Conservation (phyloP, 495 filamentous ascomycete species). For the Pseudevernia furfuracea region DNA sequence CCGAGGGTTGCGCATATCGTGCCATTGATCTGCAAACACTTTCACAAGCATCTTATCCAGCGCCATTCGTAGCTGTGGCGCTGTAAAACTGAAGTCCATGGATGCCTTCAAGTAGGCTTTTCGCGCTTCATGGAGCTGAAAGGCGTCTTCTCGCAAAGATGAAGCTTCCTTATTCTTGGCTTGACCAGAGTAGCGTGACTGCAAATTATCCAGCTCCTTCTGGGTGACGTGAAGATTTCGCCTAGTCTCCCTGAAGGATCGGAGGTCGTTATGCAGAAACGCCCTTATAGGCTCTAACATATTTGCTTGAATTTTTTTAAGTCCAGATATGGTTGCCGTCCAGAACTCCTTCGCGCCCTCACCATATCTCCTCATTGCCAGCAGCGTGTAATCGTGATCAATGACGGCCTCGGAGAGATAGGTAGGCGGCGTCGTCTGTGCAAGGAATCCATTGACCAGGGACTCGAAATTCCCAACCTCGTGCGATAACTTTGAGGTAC, state of each 20-base stretch:
- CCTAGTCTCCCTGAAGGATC: conserved; percentile 66
- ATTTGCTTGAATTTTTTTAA: conserved; percentile 64
- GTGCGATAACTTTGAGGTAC: conserved; percentile 65
- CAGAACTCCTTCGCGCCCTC: conserved; percentile 83
- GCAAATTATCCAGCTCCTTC: conserved; percentile 68
- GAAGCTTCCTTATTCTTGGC: conserved; percentile 91
- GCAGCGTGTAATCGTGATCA: conserved; percentile 89
- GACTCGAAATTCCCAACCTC: conserved; percentile 66
- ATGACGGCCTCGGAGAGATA: conserved; percentile 69
- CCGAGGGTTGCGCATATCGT: conserved; percentile 63
- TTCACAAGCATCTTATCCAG: conserved; percentile 81
- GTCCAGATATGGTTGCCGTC: conserved; percentile 59
- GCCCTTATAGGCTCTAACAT: conserved; percentile 72
- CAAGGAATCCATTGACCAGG: conserved; percentile 63
- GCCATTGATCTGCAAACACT: conserved; percentile 77
- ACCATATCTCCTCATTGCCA: conserved; percentile 74
- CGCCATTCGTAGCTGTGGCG: conserved; percentile 69
- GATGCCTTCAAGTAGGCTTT: conserved; percentile 86
- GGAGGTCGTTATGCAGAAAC: conserved; percentile 69
- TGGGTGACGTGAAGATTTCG: conserved; percentile 70
- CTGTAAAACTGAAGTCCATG: conserved; percentile 84
- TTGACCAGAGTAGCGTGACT: conserved; percentile 73
- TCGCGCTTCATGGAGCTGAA: conserved; percentile 88
- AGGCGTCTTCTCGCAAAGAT: conserved; percentile 85
- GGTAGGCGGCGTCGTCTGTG: conserved; percentile 60